phyloP scores from a whole-genome alignment of 2,329 filamentous ascomycete species.

The Bipolaris oryzae region DNA sequence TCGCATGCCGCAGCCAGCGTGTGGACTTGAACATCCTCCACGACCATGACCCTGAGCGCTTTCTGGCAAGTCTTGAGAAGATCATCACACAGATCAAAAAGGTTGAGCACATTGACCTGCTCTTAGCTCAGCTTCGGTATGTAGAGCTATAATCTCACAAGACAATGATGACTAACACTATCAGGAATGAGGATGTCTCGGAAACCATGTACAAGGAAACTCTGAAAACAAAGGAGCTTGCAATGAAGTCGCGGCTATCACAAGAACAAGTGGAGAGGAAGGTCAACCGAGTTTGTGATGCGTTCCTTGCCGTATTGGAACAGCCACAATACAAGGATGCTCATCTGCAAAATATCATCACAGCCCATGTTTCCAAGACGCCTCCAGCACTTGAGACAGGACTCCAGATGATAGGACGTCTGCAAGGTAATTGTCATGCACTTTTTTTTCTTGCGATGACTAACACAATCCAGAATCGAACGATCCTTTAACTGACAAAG shows the following conservation, averaged over 20 bases:
- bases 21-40: constrained; percentile 98
- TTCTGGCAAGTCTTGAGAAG: constrained; percentile 73
- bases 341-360: constrained; percentile 89
- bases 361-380: constrained; percentile 89
- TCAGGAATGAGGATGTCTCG: constrained; percentile 84
- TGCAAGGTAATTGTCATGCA: constrained; percentile 56
- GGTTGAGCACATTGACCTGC: constrained; percentile 83
- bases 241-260: constrained; percentile 25
- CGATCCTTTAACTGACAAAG: constrained; percentile 74
- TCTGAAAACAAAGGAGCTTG: constrained; percentile 53
- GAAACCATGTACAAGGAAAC: constrained; percentile 94
- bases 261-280: constrained; percentile 58
- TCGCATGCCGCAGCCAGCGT: constrained; percentile 86
- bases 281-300: constrained; percentile 87
- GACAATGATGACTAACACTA: constrained; percentile 13
- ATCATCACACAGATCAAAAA: constrained; percentile 87
- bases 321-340: constrained; percentile 58
- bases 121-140: constrained; percentile 82
- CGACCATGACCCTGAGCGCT: constrained; percentile 87
- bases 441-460: not conserved
- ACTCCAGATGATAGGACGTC: constrained; percentile 74
- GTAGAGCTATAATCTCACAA: constrained; percentile 22
- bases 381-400: constrained; percentile 90
- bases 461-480: constrained; percentile 36
- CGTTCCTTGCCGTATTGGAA: constrained; percentile 72